phyloP scores from a whole-genome alignment of 2,329 filamentous ascomycete genomes.

The Colletotrichum gigasporum region DNA sequence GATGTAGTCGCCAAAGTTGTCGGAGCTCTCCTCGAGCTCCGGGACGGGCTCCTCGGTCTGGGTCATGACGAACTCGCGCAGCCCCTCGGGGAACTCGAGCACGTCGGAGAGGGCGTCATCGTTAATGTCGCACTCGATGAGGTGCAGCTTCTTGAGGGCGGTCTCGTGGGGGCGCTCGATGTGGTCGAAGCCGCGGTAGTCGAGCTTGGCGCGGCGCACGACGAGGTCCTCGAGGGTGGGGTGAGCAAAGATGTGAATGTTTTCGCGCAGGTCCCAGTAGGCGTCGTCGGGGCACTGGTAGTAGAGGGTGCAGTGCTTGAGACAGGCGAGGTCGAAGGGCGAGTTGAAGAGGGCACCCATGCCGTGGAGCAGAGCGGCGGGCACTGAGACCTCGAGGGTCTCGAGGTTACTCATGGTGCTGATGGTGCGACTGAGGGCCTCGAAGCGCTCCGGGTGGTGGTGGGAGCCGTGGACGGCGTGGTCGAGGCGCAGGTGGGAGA shows the following conservation, averaged over 20 bases:
- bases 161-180: conserved; percentile 59
- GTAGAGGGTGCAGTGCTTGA: conserved; percentile 56
- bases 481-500: conserved; percentile 52
- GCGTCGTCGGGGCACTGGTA: conserved; percentile 53
- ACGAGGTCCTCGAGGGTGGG: conserved; percentile 57
- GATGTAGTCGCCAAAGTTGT: conserved; percentile 57
- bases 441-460: conserved; percentile 44
- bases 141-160: conserved; percentile 51
- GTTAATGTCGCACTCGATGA: conserved; percentile 62
- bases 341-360: conserved; percentile 60
- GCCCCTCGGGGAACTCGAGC: conserved; percentile 52
- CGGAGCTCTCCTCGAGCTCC: conserved; percentile 56
- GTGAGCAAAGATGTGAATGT: conserved; percentile 61
- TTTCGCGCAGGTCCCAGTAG: conserved; percentile 62
- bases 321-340: conserved; percentile 59
- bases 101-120: conserved; percentile 49
- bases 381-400: conserved; percentile 55
- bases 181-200: conserved; percentile 56
- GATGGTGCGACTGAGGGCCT: conserved; percentile 56
- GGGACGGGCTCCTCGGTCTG: conserved; percentile 50
- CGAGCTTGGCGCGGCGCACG: conserved; percentile 55
- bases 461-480: conserved; percentile 45
- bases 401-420: conserved; percentile 61
- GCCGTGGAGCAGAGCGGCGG: conserved; percentile 52
- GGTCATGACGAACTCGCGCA: conserved; percentile 58